Evolutionary conservation across 2,329 filamentous ascomycete genomes (phyloP), one percentile per base, ranked within the genome.

Genomic region (Clonostachys chloroleuca): DNA sequence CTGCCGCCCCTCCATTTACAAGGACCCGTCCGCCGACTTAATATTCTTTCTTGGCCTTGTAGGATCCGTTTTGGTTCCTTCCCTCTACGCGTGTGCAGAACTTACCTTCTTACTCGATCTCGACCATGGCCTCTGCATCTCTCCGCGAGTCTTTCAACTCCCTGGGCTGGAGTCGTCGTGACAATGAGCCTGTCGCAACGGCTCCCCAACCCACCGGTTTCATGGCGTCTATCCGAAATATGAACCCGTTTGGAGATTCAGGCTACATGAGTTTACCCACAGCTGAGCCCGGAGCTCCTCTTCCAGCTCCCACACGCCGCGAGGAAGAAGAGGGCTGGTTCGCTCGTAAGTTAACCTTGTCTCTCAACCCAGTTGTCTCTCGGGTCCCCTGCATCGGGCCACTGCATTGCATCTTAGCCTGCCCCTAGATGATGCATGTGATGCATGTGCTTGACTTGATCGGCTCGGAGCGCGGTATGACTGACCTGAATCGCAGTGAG

Each of bases 271-370:
- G 88, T 66, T 83, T 99, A 44, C 92, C 94, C 48, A 94, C 89
- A 45, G 85, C 84, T 56, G 92, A 96, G 64, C 77, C 89, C 35
- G 91, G 90, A 43, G 91, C 92, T 54, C 91, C 92, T 54, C 73
- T 96, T 44, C 92, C 92, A 45, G 91, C 91, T 51, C 83, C 89
- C 52, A 89, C 68, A 62, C 81, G 92, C 60, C 84, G 92, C 58
- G 92, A 96, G 63, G 94, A 97, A 68, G 92, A 97, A 64, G 94
- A 96, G 70, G 89, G 86, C 54, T 96, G 89, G 84, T 92, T 96
- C 81, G 86, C 88, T 61, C 76, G 94, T 99, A 82, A 92, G 94
- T 81, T 52, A 61, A 58, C 51, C 54, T 30, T 30, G 24, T 54
- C 47, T 53, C 49, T 51, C 52, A 54, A 57, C 53, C 62, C 59